phyloP scores from a whole-genome alignment of 805 yeast genomes.

The Candida berthetii region DNA sequence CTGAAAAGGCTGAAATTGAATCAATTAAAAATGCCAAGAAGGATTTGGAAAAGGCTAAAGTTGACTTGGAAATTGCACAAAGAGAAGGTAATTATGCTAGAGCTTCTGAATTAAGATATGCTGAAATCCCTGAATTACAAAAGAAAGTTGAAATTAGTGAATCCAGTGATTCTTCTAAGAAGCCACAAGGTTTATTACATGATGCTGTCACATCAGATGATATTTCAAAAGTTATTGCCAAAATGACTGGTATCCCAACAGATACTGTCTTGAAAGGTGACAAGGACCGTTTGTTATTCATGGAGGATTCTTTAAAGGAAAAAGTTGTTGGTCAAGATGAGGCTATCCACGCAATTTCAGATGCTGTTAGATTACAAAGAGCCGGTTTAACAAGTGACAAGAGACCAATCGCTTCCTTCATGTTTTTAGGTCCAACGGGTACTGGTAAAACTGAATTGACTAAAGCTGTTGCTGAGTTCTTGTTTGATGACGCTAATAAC shows the following conservation, averaged over 20 bases:
- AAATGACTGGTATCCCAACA: conserved; percentile 95
- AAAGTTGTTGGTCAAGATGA: conserved; percentile 95
- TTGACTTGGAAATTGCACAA: conserved; percentile 76
- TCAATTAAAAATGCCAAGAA: conserved; percentile 73
- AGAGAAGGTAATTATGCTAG: conserved; percentile 80
- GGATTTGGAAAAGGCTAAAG: conserved; percentile 77
- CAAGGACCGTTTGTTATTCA: conserved; percentile 79
- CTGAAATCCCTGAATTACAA: conserved; percentile 79
- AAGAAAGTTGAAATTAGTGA: conserved; percentile 42
- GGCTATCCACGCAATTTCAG: conserved; percentile 83
- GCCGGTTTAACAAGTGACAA: conserved; percentile 94
- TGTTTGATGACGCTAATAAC: conserved; percentile 83
- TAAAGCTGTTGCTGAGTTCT: conserved; percentile 84
- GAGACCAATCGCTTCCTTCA: conserved; percentile 93
- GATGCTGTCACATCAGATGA: conserved; percentile 94
- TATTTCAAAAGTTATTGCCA: conserved; percentile 85
- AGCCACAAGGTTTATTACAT: conserved; percentile 46
- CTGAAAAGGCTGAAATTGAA: conserved; percentile 72
- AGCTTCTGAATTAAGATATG: conserved; percentile 87
- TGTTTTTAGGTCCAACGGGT: conserved; percentile 98
- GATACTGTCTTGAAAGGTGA: conserved; percentile 90
- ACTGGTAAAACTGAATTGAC: conserved; percentile 97
- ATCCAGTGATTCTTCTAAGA: conserved; percentile 31
- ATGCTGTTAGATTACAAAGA: conserved; percentile 92
- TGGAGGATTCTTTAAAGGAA: conserved; percentile 73